A percentile compares a stretch with the other conserved stretches of the same genome.
Evolutionary conservation across 148 eudicot genomes (phyloP).

Genomic region (Diospyros lotus): DNA sequence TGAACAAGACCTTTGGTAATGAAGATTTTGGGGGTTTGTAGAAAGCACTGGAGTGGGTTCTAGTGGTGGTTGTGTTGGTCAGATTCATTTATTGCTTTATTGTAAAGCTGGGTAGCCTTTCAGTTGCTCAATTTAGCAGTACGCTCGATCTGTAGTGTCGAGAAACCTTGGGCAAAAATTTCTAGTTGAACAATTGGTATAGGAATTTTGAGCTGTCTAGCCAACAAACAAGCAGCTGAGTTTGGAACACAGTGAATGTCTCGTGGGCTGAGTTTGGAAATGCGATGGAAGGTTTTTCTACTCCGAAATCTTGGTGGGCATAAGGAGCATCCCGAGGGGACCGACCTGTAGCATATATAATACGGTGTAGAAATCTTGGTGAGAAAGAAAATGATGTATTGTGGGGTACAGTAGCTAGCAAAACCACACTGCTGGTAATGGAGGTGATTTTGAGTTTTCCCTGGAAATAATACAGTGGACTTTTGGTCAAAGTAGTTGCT

Average conservation of each 20-base stretch:
- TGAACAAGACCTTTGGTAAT: constrained; percentile 1
- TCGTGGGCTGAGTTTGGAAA: constrained; percentile 5
- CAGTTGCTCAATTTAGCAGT: constrained; percentile 22
- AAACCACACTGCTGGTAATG: constrained; percentile 8
- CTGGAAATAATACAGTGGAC: constrained; percentile 34
- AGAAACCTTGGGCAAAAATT: constrained; percentile 12
- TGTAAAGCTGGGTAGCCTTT: constrained; percentile 21
- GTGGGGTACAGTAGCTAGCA: constrained; percentile 14
- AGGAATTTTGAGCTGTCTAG: constrained; percentile 5
- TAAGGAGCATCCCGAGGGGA: constrained; percentile 5
- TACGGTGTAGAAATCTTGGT: constrained; percentile 33
- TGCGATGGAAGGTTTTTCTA: constrained; percentile 8
- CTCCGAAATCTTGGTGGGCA: background rate
- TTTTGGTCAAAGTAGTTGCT: constrained; percentile 7
- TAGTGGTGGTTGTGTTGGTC: constrained; percentile 9
- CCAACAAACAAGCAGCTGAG: background rate
- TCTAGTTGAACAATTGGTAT: constrained; percentile 16
- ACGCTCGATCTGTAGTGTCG: constrained; percentile 8
- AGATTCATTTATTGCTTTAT: constrained; percentile 21
- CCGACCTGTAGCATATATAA: constrained; percentile 13
- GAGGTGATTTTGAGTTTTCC: constrained; percentile 15
- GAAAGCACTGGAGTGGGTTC: background rate
- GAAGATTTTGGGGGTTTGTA: constrained; percentile 5
- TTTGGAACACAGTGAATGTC: background rate
- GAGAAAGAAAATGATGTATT: constrained; percentile 14